These are phyloP conservation scores for Raffaelea ambrosiae DNA, from an alignment of 2,329 filamentous ascomycete genomes.

Conservation along the genomic window DNA sequence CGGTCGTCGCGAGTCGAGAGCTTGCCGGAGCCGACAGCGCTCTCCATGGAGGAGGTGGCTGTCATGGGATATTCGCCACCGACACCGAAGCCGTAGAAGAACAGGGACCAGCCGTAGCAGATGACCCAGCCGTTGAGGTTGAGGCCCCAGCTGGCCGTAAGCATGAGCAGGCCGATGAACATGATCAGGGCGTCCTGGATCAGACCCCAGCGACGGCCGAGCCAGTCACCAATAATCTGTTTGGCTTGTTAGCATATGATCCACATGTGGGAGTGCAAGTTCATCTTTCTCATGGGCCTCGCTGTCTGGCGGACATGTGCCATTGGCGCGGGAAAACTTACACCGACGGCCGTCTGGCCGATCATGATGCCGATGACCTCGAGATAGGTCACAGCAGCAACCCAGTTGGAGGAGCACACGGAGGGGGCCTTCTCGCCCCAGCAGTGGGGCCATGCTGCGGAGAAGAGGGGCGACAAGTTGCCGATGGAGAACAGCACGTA, in stretches of 20 bases:
- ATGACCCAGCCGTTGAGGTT: slow-evolving; percentile 92
- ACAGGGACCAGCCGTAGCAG: slow-evolving; percentile 90
- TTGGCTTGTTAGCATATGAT: not conserved
- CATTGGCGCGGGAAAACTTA: slow-evolving; percentile 40
- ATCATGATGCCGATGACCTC: slow-evolving; percentile 94
- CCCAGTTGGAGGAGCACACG: slow-evolving; percentile 71
- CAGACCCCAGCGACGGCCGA: slow-evolving; percentile 88
- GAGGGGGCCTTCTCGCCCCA: slow-evolving; percentile 50
- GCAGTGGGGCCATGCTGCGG: slow-evolving; percentile 65
- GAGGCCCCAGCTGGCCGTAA: slow-evolving; percentile 83
- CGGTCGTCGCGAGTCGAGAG: slow-evolving; percentile 87
- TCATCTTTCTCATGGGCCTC: not conserved
- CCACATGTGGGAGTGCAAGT: not conserved
- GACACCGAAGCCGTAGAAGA: slow-evolving; percentile 69
- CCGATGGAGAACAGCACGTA: slow-evolving; percentile 97
- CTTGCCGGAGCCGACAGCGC: slow-evolving; percentile 75
- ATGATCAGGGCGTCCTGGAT: slow-evolving; percentile 94
- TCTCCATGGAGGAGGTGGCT: slow-evolving; percentile 90
- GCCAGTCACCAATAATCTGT: slow-evolving; percentile 56
- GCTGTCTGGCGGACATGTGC: too few species aligned
- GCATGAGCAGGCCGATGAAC: slow-evolving; percentile 86
- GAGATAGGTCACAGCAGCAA: slow-evolving; percentile 77
- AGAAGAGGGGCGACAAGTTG: slow-evolving; percentile 77
- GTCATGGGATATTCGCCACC: slow-evolving; percentile 96
- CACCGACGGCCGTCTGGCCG: slow-evolving; percentile 80